Evolutionary conservation across 1,139 yeast genomes (phyloP), one percentile per base, ranked within the genome.

Genomic region (Scheffersomyces cryptocercus): DNA sequence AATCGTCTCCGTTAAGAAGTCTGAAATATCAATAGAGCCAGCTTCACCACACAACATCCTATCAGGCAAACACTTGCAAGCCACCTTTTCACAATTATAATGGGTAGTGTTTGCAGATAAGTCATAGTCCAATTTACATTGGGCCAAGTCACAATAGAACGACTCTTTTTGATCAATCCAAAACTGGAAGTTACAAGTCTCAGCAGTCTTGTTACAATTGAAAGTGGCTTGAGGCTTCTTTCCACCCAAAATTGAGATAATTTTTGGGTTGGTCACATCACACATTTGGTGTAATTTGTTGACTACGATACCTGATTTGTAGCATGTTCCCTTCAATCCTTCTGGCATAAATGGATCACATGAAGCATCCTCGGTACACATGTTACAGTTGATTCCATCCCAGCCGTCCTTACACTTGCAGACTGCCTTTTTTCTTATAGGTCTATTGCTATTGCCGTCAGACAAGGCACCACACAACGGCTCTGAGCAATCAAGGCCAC

Each of bases 11-110:
- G 93, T 83, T 50, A 93, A 74, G 62, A 95, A 93, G 43, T 93
- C 98, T 1, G 96, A 85, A 36, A 93, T 88, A 65, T 93, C 99
- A 52, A 93, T 90, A 3, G 97, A 89, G 0, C 98, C 98, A 9
- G 81, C 79, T 57, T 89, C 87, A 29, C 99, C 99, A 70, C 99
- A 93, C 8, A 93, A 74, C 95, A 89, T 89, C 54, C 90, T 77
- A 32, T 82, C 98, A 1, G 98, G 97, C 29, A 93, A 72, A 69
- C 99, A 93, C 53, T 85, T 78, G 66, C 99, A 93, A 15, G 81
- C 70, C 30, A 88, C 88, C 13, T 79, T 73, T 32, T 84, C 82
- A 68, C 99, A 93, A 37, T 76, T 77, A 61, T 90, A 93, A 52
- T 80, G 84, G 0, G 97, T 86, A 6, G 83, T 64, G 59, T 89